These are phyloP conservation scores for Oxytropis ochrocephala DNA, from an alignment of 306 rosid genomes.

Conservation along the genomic window DNA sequence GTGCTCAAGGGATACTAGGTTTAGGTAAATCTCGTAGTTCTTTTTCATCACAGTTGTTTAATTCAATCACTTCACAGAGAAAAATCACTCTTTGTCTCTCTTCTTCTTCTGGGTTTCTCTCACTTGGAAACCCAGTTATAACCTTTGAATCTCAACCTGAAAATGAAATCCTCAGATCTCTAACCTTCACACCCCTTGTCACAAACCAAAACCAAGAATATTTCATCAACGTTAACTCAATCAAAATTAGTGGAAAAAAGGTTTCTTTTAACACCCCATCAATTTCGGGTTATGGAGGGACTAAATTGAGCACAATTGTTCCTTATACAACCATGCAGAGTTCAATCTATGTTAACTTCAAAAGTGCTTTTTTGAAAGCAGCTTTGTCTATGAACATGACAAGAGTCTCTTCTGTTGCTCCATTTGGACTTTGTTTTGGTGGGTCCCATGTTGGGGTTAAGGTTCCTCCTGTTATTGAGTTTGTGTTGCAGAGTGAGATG, in stretches of 20 bases:
- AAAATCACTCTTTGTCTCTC: constrained; percentile 57
- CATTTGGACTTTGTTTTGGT: constrained; percentile 55
- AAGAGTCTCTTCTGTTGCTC: constrained; percentile 38
- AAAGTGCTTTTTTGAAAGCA: constrained; percentile 41
- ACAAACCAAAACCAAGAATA: constrained; percentile 29
- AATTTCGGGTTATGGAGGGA: constrained; percentile 23
- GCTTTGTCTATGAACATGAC: constrained; percentile 45
- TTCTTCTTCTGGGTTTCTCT: constrained; percentile 47
- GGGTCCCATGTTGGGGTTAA: constrained; percentile 21
- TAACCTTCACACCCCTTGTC: constrained; percentile 57
- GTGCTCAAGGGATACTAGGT: constrained; percentile 54
- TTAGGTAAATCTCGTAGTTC: constrained; percentile 52
- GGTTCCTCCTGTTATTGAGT: constrained; percentile 54
- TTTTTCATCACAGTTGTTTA: constrained; percentile 54
- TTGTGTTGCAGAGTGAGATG: constrained; percentile 72
- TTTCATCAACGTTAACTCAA: constrained; percentile 47
- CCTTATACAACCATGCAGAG: constrained; percentile 56
- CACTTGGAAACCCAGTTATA: constrained; percentile 15
- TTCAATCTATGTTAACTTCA: constrained; percentile 35
- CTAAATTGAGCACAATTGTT: constrained; percentile 51
- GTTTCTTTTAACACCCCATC: constrained; percentile 33
- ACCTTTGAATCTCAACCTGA: constrained; percentile 4
- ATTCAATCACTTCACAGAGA: constrained; percentile 18
- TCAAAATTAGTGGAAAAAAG: constrained; percentile 47
- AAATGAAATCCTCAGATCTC: constrained; percentile 37